Base-by-base conservation (phyloP, 2,329 filamentous ascomycete genomes). In the Esteya vermicola region DNA sequence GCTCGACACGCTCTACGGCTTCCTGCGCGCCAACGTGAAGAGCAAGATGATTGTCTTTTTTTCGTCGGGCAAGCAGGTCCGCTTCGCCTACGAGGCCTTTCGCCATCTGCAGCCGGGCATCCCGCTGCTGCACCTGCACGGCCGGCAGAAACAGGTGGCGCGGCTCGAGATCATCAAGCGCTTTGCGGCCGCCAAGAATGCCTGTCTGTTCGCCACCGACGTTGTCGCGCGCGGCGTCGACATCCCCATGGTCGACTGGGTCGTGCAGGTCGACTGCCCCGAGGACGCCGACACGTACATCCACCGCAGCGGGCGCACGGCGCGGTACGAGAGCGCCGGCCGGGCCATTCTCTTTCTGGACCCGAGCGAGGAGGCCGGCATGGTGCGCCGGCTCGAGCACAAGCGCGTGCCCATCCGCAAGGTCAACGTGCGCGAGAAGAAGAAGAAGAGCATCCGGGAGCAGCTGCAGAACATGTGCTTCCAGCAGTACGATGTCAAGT, bases 211-310 rank as follows among this genome's bases (percentile, higher is more conserved):
- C 55, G 85, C 91, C 2, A 98, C 91, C 0, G 91, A 98, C 54
- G 85, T 98, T 6, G 86, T 93, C 4, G 91, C 91, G 0, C 75
- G 91, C 57, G 91, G 91, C 47, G 72, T 98, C 12, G 91, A 98
- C 57, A 96, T 98, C 54, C 91, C 91, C 0, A 81, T 86, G 4
- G 91, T 98, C 0, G 91, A 98, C 57, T 98, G 91, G 82, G 91
- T 98, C 6, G 85, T 98, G n/a, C 91, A 98, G 56, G 72, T 85
- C n/a, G 91, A 98, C 57, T 93, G 85, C 49, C 91, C 91, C 0
- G 91, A 98, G 58, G 89, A 98, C 57, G 82, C 84, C 4, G 91
- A 96, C 53, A 98, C 91, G 0, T 98, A 98, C 53, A 96, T 98
- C 50, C 91, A 98, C 60, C 78, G 91, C 43, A 89, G 95, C 5